Base-by-base conservation (phyloP, 345 rosid species). In the Jatropha curcas region DNA sequence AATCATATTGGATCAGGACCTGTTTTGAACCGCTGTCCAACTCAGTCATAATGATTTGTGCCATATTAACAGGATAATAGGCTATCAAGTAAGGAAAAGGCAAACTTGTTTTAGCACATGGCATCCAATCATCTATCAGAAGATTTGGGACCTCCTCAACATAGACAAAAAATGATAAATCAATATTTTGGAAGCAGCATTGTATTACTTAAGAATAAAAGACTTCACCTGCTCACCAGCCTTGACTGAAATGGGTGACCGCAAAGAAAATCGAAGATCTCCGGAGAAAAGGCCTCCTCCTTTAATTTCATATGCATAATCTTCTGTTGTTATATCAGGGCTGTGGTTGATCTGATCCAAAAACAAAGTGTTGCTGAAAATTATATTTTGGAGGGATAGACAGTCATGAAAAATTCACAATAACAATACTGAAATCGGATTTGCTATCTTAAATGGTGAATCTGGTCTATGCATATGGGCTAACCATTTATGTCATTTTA, bases 251-350 rank as follows among this genome's bases (percentile, higher is more conserved):
- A 88, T 71, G 19, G 98, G 97, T 17, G 95, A 74, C 50, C 95
- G 83, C 79, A 92, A 81, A 66, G 98, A 92, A 84, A 94, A 94
- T 50, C 88, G 74, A 81, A 90, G 89, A 67, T 94, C 97, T 79
- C 90, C 84, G 34, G 98, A 92, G 84, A 94, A 94, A 69, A 92
- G 80, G 28, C 97, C 97, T 63, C 85, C 95, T 76, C 97, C 98
- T 90, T 92, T 94, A 74, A 94, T 94, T 86, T 94, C 98, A 68
- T 86, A 94, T 57, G 93, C 91, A 77, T 83, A 77, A 71, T 94
- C 97, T 86, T 90, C 95, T 14, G 88, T 81, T 8, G 83, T 84
- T 75, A 94, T 87, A 59, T 77, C 82, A 16, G 96, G 86, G 77
- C 86, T 85, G 64, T 94, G 97, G 82, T 94, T 94, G 82, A 94